Base-by-base conservation (phyloP, 257 asterid genomes). In the Lantana camara region DNA sequence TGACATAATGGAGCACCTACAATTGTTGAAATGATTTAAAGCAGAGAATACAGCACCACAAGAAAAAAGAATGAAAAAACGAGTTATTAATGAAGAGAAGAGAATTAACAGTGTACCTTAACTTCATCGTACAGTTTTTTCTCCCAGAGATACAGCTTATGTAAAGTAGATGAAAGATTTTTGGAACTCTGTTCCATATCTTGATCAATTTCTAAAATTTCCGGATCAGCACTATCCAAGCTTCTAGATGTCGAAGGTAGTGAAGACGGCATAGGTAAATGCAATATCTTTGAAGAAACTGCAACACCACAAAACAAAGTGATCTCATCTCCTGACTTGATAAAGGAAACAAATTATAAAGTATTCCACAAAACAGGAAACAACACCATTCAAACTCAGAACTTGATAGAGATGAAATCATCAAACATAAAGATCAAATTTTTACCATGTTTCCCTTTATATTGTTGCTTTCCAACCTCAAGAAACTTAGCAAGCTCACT, bases 91-190 rank as follows among this genome's bases (percentile, higher is more conserved):
- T 48, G 51, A 16, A 54, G 48, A 32, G 37, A 46, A 71, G 54
- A 32, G 37, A 46, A 71, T 53, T 52, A 67, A 46, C 53, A 66
- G 23, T 57, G 46, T 76, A 88, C 96, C 96, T 85, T 88, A 21
- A 88, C 96, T 72, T 88, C 96, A 68, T 85, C 84, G 55, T 76
- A 80, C 64, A 88, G 77, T 66, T 88, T 88, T 78, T 85, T 88
- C 85, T 88, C 96, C 96, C 96, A 88, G 35, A 88, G 83, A 73
- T 74, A 67, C 59, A 88, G 73, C 80, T 88, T 85, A 16, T 82
- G 94, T 75, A 88, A 71, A 1, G 91, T 85, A 46, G 96, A 88
- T 42, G 96, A 88, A 53, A 85, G 82, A 55, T 64, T 85, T 63
- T 29, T 81, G 35, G 87, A 74, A 73, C 77, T 80, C 65, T 72